A percentile compares a stretch with the other conserved stretches of the same genome.
phyloP scores from a whole-genome alignment of 768 basidiomycete species.

The Filobasidium floriforme region DNA sequence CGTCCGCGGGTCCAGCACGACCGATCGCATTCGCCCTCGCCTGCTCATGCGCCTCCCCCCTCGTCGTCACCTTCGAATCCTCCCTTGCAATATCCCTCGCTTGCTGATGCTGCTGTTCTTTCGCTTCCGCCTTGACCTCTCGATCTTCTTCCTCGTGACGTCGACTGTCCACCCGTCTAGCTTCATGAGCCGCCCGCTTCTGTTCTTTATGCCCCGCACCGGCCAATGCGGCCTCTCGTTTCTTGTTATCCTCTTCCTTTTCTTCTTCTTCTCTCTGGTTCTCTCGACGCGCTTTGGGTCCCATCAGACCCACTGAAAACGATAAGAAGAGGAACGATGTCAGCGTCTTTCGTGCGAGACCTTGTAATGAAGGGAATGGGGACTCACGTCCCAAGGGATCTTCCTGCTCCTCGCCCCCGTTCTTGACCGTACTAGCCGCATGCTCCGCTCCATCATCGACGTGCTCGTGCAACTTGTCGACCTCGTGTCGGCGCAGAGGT shows the following conservation, averaged over 20 bases:
- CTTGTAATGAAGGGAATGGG: neutral
- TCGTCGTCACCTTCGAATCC: too few relatives aligned
- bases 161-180: neutral
- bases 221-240: conserved; percentile 9
- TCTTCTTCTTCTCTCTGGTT: conserved; percentile 17
- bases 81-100: neutral
- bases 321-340: neutral
- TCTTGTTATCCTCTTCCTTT: conserved; percentile 18
- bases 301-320: conserved; percentile 30
- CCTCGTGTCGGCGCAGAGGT: conserved; percentile 29
- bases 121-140: neutral
- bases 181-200: neutral
- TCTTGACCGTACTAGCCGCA: conserved; percentile 29
- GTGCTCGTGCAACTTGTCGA: conserved; percentile 29
- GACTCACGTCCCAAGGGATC: conserved; percentile 27
- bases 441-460: conserved; percentile 31
- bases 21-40: too few relatives aligned
- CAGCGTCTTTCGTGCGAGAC: neutral
- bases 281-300: conserved; percentile 4
- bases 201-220: conserved; percentile 4
- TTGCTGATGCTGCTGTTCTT: neutral
- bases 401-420: conserved; percentile 29
- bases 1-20: too few relatives aligned
- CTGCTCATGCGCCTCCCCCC: too few relatives aligned
- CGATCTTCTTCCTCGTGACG: neutral